These are phyloP conservation scores for Penicillium polonicum DNA, from an alignment of 2,329 filamentous ascomycete genomes.

Conservation along the genomic window DNA sequence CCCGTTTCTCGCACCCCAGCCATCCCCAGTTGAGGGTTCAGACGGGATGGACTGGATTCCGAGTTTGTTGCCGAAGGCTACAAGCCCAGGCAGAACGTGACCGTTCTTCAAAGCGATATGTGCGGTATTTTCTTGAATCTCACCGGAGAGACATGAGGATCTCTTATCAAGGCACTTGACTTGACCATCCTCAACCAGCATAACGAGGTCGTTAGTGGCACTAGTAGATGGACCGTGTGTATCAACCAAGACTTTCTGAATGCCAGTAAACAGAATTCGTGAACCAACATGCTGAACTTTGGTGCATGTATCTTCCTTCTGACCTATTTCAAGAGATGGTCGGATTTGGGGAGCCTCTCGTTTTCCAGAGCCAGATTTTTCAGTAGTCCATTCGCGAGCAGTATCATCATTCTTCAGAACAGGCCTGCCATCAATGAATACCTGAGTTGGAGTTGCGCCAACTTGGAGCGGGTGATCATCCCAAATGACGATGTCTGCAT, in stretches of 20 bases:
- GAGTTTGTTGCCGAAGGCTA: not conserved
- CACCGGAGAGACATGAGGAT: not conserved
- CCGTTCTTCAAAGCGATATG: not conserved
- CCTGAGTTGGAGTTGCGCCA: not conserved
- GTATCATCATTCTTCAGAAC: not conserved
- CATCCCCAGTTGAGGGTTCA: not conserved
- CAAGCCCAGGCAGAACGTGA: not conserved
- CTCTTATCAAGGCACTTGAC: not conserved
- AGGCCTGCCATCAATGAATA: not conserved
- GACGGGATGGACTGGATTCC: not conserved
- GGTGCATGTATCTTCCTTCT: not conserved
- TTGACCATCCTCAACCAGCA: not conserved
- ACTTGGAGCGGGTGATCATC: not conserved
- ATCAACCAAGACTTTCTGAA: not conserved
- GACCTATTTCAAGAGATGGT: not conserved
- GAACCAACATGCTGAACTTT: not conserved
- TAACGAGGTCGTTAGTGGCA: not conserved
- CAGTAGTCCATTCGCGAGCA: not conserved
- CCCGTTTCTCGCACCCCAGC: not conserved
- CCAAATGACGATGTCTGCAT: not conserved
- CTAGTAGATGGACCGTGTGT: not conserved
- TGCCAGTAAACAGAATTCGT: not conserved
- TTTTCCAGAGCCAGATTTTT: not conserved
- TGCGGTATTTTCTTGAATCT: not conserved
- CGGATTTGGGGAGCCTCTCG: not conserved